Evolutionary conservation across 352 stramenopile species (phyloP), one percentile per base, ranked within the genome.

Genomic region (Pythium aristosporum): DNA sequence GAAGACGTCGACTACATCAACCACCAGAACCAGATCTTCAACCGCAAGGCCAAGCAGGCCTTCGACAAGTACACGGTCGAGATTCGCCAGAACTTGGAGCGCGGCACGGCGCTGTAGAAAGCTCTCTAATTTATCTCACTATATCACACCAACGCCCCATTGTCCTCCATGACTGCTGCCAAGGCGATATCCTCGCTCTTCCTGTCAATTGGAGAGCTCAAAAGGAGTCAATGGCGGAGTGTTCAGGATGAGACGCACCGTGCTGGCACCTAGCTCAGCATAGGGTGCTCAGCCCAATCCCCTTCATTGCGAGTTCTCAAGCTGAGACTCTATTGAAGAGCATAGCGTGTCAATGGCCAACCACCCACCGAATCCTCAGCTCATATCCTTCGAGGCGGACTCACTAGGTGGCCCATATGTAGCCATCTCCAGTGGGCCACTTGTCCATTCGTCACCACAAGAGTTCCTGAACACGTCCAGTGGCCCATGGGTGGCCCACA

Each of bases 21-120:
- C 82, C 90, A 98, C 70, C 83, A 97, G 58, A 99, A 99, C 79
- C 97, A 96, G 62, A 73, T 83, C 36, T 99, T 99, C 84, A 99
- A 99, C 84, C 87, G 98, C 78, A 99, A 99, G 77, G 93, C 98
- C 58, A 92, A 89, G 56, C 85, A 97, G 44, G 96, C 97, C 34
- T 99, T 97, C 71, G 95, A 99, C 80, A 97, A 98, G 77, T 98
- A 98, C 76, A 99, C 96, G 18, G 96, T 98, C 20, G 97, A 99
- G 68, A 99, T 99, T 75, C 82, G 94, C 46, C 95, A 99, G 73
- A 99, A 99, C 76, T 83, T 99, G 49, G 97, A 99, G 68, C 88
- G 97, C 55, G 97, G 97, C 37, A 99, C 96, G 11, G 97, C 96
- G 1, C 75, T 99, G 44, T 99, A 96, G 81, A n/a, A 23, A 30